Conservation (phyloP, 805 yeast species). For the Starmerella roubikii region DNA sequence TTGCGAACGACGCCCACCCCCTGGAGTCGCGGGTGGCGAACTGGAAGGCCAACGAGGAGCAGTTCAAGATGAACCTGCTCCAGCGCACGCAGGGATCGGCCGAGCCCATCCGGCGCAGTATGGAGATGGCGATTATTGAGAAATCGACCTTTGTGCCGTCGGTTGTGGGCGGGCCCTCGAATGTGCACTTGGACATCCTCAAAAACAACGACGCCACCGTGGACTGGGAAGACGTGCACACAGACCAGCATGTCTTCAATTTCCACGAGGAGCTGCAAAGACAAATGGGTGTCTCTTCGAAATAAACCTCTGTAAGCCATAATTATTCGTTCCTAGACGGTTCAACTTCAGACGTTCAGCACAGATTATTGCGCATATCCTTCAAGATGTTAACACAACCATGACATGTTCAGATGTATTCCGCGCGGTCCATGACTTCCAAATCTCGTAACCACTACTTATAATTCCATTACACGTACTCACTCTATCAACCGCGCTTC, state of each 20-base stretch:
- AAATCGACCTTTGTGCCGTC: slow-evolving; percentile 57
- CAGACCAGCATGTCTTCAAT: slow-evolving; percentile 32
- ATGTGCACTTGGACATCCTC: slow-evolving; percentile 64
- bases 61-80: slow-evolving; percentile 58
- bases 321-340: too few relatives aligned
- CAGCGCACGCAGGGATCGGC: slow-evolving; percentile 82
- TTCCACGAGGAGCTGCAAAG: slow-evolving; percentile 66
- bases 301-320: too few relatives aligned
- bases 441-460: too few relatives aligned
- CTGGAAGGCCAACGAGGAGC: slow-evolving; percentile 71
- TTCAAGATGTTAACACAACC: too few relatives aligned
- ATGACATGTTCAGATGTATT: too few relatives aligned
- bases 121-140: slow-evolving; percentile 71
- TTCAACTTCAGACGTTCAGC: too few relatives aligned
- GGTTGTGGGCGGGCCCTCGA: slow-evolving; percentile 42
- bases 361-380: too few relatives aligned
- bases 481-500: too few relatives aligned
- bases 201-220: slow-evolving; percentile 60
- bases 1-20: slow-evolving; percentile 46
- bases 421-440: too few relatives aligned
- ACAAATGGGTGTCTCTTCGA: slow-evolving; percentile 22
- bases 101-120: slow-evolving; percentile 79
- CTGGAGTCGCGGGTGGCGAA: slow-evolving; percentile 57
- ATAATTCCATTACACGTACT: too few relatives aligned
- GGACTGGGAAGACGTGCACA: slow-evolving; percentile 93